Evolutionary conservation across 495 filamentous ascomycete genomes (phyloP).

Genomic region (Elaphomyces granulatus): DNA sequence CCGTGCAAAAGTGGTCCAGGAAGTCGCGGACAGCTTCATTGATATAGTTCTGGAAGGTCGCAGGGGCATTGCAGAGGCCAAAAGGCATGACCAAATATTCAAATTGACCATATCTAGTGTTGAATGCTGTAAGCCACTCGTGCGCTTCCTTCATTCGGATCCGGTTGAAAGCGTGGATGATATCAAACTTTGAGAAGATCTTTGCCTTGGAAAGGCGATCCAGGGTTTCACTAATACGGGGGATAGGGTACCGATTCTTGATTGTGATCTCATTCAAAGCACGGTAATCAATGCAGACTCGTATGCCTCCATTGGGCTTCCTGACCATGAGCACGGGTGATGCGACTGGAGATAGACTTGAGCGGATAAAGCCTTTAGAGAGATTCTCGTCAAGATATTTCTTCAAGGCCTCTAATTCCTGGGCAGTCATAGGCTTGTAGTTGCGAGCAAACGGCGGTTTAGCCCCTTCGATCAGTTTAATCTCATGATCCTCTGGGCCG

Average conservation of each 20-base stretch:
- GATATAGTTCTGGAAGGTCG: slow-evolving; percentile 9
- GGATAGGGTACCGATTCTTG: background rate
- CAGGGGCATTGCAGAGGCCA: slow-evolving; percentile 7
- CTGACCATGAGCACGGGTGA: background rate
- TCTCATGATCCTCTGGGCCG: background rate
- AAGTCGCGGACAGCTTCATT: slow-evolving; percentile 5
- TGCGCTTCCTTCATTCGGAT: background rate
- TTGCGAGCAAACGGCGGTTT: background rate
- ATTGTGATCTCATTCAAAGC: background rate
- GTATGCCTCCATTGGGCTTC: background rate
- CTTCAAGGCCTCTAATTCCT: background rate
- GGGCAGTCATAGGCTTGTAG: background rate
- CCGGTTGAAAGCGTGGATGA: background rate
- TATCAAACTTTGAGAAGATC: background rate
- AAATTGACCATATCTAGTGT: slow-evolving; percentile 8
- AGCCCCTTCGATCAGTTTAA: background rate
- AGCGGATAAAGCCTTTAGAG: background rate
- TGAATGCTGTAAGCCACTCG: slow-evolving; percentile 10
- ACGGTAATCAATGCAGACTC: background rate
- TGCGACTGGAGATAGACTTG: background rate
- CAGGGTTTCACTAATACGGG: background rate
- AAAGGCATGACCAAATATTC: slow-evolving; percentile 12
- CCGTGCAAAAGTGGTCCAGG: slow-evolving; percentile 6
- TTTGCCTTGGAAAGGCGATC: background rate
- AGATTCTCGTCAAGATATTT: background rate